phyloP scores from a whole-genome alignment of 331 rosid genomes.

The Prunus yedoensis region DNA sequence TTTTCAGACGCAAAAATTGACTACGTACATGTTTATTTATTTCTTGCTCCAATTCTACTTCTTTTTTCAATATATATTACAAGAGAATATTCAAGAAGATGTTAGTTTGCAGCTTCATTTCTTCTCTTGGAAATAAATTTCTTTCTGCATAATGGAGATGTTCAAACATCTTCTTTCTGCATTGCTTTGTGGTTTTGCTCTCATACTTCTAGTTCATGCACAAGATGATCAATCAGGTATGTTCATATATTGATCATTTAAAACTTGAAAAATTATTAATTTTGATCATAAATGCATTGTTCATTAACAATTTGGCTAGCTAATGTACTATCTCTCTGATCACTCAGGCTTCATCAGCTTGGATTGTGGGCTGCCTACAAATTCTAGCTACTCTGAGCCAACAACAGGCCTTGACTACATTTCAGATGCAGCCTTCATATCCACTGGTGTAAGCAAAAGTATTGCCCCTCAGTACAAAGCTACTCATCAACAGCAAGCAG shows the following conservation, averaged over 20 bases:
- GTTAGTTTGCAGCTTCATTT: not conserved
- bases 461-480: conserved; percentile 6
- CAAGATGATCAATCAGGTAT: conserved; percentile 35
- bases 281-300: not conserved
- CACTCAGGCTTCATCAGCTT: conserved; percentile 40
- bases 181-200: conserved; percentile 8
- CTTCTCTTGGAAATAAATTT: not conserved
- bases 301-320: too few relatives aligned
- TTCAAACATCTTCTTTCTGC: conserved; percentile 12
- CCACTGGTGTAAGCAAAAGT: conserved; percentile 31
- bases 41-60: not conserved
- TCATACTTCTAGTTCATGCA: conserved; percentile 26
- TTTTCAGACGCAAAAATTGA: not conserved
- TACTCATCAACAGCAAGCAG: conserved; percentile 4
- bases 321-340: not conserved
- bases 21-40: not conserved
- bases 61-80: not conserved
- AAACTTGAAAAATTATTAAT: not conserved
- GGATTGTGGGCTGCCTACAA: conserved; percentile 33
- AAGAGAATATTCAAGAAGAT: not conserved
- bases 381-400: conserved; percentile 25
- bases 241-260: not conserved
- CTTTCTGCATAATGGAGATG: not conserved
- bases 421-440: conserved; percentile 30
- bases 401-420: conserved; percentile 7